Conservation (phyloP, 768 basidiomycete genomes). For the Leccinellum albellum region DNA sequence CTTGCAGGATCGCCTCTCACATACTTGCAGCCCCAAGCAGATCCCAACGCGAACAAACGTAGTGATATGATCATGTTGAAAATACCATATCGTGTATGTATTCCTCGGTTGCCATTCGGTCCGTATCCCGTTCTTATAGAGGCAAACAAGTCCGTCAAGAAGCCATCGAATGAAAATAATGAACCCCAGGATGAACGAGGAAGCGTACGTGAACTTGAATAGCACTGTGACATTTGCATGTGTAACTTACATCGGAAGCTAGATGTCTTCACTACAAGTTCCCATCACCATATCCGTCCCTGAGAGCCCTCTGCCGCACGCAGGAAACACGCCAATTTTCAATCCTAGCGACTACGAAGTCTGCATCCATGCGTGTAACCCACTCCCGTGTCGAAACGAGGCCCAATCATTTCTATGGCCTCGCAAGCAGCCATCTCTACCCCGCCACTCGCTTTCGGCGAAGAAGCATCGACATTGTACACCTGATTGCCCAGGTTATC, state of each 20-base stretch:
- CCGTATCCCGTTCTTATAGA: constrained; percentile 1
- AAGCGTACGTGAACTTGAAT: constrained; percentile 14
- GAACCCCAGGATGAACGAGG: constrained; percentile 1
- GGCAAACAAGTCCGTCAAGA: constrained; percentile 10
- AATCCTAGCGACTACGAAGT: constrained; percentile 19
- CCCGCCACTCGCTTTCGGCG: constrained; percentile 24
- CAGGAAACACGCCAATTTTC: neutral
- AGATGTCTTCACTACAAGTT: constrained; percentile 1
- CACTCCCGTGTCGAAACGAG: constrained; percentile 23
- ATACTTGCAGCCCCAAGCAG: constrained; percentile 5
- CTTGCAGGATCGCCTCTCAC: constrained; percentile 5
- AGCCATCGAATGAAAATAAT: neutral
- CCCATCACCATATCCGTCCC: neutral
- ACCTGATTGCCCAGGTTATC: constrained; percentile 20
- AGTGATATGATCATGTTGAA: constrained; percentile 20
- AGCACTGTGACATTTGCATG: neutral
- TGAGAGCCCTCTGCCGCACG: constrained; percentile 4
- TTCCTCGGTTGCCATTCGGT: neutral
- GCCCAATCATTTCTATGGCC: constrained; percentile 25
- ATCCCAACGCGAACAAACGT: constrained; percentile 9
- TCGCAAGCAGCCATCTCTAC: constrained; percentile 19
- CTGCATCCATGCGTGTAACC: constrained; percentile 27
- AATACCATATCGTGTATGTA: constrained; percentile 22
- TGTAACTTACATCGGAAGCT: neutral
- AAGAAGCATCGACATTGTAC: constrained; percentile 20